These are phyloP conservation scores for Coniochaeta ligniaria DNA, from an alignment of 2,329 filamentous ascomycete genomes.

Conservation along the genomic window DNA sequence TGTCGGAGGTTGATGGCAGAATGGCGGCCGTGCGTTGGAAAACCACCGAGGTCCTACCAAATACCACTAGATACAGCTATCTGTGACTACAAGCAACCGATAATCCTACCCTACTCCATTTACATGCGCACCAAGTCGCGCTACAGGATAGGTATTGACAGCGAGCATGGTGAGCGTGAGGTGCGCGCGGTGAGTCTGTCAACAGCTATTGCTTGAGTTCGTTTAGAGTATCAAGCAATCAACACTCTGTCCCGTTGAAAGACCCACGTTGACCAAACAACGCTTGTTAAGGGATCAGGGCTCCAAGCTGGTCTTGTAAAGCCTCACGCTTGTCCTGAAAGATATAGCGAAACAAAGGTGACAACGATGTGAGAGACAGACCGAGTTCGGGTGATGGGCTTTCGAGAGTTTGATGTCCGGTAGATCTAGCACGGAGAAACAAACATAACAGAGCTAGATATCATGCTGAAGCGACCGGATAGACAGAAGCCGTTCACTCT, in stretches of 20 bases:
- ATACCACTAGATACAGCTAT: not conserved
- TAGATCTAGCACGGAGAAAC: constrained; percentile 8
- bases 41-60: not conserved
- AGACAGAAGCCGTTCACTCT: not conserved
- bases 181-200: not conserved
- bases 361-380: not conserved
- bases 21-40: not conserved
- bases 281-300: not conserved
- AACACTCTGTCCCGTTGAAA: no score
- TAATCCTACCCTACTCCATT: constrained; percentile 1
- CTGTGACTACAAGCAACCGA: not conserved
- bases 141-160: not conserved
- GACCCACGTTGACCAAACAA: not conserved
- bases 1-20: not conserved
- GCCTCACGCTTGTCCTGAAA: not conserved
- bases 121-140: not conserved
- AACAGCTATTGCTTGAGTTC: not conserved
- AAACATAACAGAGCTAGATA: not conserved
- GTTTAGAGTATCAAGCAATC: no score
- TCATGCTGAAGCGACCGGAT: not conserved
- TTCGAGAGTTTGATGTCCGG: constrained; percentile 9
- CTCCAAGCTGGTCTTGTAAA: not conserved
- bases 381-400: not conserved
- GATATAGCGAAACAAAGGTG: no score
- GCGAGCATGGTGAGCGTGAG: not conserved